A percentile compares a stretch with the other conserved stretches of the same genome.
Conservation (phyloP, 192 early-diverging fungal species). For the Cladochytrium replicatum region DNA sequence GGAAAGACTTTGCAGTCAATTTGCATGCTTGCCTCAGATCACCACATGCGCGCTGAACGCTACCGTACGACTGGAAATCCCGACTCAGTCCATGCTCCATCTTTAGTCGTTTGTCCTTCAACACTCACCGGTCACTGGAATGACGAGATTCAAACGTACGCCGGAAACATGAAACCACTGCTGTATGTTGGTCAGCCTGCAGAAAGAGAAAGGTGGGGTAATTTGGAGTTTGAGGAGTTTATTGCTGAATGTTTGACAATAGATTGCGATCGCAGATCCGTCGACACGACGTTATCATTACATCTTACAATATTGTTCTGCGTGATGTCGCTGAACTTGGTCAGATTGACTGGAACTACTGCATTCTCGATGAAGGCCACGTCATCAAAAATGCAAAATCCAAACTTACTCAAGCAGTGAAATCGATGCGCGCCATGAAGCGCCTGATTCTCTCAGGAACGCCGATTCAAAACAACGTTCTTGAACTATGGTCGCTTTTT, state of each 20-base stretch:
- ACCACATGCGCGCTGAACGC: constrained; percentile 54
- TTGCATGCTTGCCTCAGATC: constrained; percentile 86
- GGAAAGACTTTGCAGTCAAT: constrained; percentile 98
- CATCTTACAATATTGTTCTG: constrained; percentile 93
- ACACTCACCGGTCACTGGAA: constrained; percentile 95
- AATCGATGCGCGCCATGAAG: constrained; percentile 75
- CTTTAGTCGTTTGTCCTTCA: constrained; percentile 90
- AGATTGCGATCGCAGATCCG: constrained; percentile 45
- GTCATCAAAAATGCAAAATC: constrained; percentile 93
- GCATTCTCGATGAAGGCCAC: constrained; percentile 96
- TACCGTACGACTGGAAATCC: constrained; percentile 43
- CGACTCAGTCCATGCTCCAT: constrained; percentile 63
- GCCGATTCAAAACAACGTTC: constrained; percentile 95
- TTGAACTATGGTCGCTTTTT: constrained; percentile 96
- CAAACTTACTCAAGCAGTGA: constrained; percentile 88
- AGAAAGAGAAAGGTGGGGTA: constrained; percentile 51
- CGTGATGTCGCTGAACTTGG: constrained; percentile 84
- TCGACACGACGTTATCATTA: constrained; percentile 69
- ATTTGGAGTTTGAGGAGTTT: not conserved
- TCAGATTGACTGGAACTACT: constrained; percentile 79
- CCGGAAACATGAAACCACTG: constrained; percentile 63
- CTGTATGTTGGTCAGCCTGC: constrained; percentile 75
- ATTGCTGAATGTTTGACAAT: constrained; percentile 4
- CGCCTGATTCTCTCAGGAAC: constrained; percentile 94
- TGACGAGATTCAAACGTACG: constrained; percentile 81